Base-by-base conservation (phyloP, 2,329 filamentous ascomycete genomes). In the Nemania sp. region DNA sequence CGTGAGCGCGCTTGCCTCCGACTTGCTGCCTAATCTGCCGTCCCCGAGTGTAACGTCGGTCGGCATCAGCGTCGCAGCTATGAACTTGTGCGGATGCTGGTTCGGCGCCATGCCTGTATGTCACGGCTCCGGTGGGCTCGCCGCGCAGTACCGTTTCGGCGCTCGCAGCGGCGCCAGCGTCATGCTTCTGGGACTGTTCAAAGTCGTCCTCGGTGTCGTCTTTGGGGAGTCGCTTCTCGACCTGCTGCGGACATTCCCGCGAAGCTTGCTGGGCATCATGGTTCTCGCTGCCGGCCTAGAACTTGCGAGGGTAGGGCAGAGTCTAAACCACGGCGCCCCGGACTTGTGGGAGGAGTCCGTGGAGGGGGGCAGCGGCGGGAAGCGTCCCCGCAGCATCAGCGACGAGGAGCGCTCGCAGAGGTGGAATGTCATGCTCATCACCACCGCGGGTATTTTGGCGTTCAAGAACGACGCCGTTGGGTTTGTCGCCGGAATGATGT, bases 31-130 rank as follows among this genome's bases (percentile, higher is more conserved):
- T 0, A 77, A 84, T 1, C 76, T 89, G 2, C 83, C 84, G 0
- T 67, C 87, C 0, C 91, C 92, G 0, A 86, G 86, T 0, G 88
- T 92, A 5, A 94, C 91, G 0, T 81, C 87, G 0, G 81, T 98
- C 32, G 94, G 93, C 1, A 74, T 93, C 61, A 96, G 91, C 56
- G 91, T 98, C 3, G 88, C 89, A 0, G 70, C 81, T 1, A 96
- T 97, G 86, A 98, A 98, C 72, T 78, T 97, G 3, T 74, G 90
- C 1, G 90, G 90, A 15, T 93, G 91, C 69, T 96, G 91, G 90
- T 96, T 97, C 69, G 93, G 93, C 49, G 90, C 90, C 5, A 98
- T 72, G 95, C 95, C 94, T 2, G 87, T 95, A 3, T 98, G 95
- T 72, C 95, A 98, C 73, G 94, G 94, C 5, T 92, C 92, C 0